phyloP scores from a whole-genome alignment of 495 filamentous ascomycete species.

The Trichodelitschia bisporula region DNA sequence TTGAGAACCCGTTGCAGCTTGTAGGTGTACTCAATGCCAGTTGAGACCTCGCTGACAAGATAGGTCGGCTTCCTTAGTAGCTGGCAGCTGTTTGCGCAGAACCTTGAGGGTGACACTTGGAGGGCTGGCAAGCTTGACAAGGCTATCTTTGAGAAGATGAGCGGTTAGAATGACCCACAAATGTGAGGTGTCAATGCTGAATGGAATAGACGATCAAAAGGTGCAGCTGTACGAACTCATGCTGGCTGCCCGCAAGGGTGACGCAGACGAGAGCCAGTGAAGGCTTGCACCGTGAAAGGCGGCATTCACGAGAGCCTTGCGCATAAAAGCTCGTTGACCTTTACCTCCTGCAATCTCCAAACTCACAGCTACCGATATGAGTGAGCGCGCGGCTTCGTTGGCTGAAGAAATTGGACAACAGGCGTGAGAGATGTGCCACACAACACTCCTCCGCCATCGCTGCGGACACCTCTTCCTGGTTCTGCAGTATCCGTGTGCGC shows the following conservation, averaged over 20 bases:
- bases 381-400: neutral
- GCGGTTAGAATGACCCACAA: slow-evolving; percentile 30
- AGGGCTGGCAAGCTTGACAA: slow-evolving; percentile 51
- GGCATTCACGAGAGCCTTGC: neutral
- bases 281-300: neutral
- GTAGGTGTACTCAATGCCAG: slow-evolving; percentile 21
- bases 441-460: neutral
- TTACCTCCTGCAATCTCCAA: neutral
- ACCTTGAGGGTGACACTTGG: slow-evolving; percentile 70
- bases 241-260: slow-evolving; percentile 47
- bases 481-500: neutral
- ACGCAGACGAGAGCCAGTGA: slow-evolving; percentile 14
- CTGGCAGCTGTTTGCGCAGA: slow-evolving; percentile 88
- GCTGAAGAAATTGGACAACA: neutral
- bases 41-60: neutral
- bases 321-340: neutral
- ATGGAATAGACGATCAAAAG: slow-evolving; percentile 55
- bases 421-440: neutral
- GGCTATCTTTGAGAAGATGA: slow-evolving; percentile 76
- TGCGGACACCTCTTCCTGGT: neutral
- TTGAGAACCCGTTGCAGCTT: slow-evolving; percentile 84
- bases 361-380: neutral
- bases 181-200: neutral
- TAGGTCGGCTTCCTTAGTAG: slow-evolving; percentile 89
- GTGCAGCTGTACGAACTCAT: slow-evolving; percentile 88